Evolutionary conservation across 176 grass and related monocot genomes (phyloP).

Genomic region (Leersia perrieri): DNA sequence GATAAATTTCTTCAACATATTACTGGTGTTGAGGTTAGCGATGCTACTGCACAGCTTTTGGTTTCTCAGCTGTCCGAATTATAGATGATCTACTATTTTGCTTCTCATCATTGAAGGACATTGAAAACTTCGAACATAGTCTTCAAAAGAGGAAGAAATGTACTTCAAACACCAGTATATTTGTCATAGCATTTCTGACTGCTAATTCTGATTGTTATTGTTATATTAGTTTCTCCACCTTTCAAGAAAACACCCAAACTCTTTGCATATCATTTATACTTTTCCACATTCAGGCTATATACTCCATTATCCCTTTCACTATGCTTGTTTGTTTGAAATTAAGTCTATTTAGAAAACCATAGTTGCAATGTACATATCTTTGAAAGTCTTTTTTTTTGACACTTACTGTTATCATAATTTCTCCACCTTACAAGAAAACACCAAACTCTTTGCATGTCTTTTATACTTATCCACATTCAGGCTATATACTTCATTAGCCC

Average conservation of each 20-base stretch:
- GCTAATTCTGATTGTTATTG: neutral
- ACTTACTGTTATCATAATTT: too few relatives aligned
- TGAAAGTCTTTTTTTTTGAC: neutral
- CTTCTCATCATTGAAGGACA: neutral
- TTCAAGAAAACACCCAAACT: neutral
- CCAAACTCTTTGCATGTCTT: too few relatives aligned
- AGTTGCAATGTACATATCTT: neutral
- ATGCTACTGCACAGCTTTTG: neutral
- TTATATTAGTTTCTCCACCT: neutral
- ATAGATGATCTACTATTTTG: neutral
- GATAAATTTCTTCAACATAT: constrained; percentile 75
- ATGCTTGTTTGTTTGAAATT: neutral
- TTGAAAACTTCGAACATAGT: neutral
- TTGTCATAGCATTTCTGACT: neutral
- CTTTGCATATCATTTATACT: neutral
- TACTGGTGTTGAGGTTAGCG: constrained; percentile 67
- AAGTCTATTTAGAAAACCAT: neutral
- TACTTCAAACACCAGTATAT: neutral
- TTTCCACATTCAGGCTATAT: neutral
- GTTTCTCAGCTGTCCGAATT: neutral
- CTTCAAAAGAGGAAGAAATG: neutral
- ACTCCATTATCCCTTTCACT: neutral
- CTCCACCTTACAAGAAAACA: too few relatives aligned
- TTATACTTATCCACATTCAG: too few relatives aligned
- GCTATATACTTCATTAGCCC: too few relatives aligned